Evolutionary conservation across 78 protist genomes (phyloP), one percentile per base, ranked within the genome.

Genomic region (Speleostelium caveatum): DNA sequence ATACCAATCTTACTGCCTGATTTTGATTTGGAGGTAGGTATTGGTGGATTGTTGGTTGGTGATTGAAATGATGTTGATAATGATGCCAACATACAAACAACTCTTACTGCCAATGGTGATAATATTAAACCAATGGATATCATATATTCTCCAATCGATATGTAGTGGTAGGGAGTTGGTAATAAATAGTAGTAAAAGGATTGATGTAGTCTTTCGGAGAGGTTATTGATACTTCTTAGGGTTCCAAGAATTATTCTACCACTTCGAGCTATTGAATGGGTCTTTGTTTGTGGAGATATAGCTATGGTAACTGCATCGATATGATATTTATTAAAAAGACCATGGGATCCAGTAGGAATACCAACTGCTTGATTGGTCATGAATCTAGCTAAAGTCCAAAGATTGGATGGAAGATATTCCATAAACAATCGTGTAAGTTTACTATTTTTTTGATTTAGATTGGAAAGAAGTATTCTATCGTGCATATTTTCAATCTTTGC

Each of bases 81-180:
- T 16, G 72, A 38, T 33, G 69, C 32, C 6, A 83, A 41, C 12
- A 86, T n/a, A 28, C 53, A 59, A 17, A 83, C 8, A 1, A 83
- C 79, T 28, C 74, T 17, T 8, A 83, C 24, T 0, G 62, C 66
- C 6, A 90, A 51, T 8, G 94, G 94, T 10, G 79, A 53, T 26
- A 93, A 26, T 2, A 93, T 68, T 16, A 75, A 35, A 30, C 92
- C 88, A 6, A 86, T 30, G 17, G 89, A 41, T 6, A 91, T 73
- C 91, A 88, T 88, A 73, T 95, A 95, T 35, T 88, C 94, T 0
- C 96, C 97, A 49, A 95, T 95, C 45, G 97, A 87, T 26, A 93
- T 33, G 35, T 71, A 95, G 24, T 35, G 74, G 17, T 32, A 38
- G 1, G 95, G 71, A 10, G 78, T 45, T 32, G 92, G 89, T 55